These are phyloP conservation scores for Yueomyces sp. DNA, from an alignment of 805 yeast species.

Conservation along the genomic window DNA sequence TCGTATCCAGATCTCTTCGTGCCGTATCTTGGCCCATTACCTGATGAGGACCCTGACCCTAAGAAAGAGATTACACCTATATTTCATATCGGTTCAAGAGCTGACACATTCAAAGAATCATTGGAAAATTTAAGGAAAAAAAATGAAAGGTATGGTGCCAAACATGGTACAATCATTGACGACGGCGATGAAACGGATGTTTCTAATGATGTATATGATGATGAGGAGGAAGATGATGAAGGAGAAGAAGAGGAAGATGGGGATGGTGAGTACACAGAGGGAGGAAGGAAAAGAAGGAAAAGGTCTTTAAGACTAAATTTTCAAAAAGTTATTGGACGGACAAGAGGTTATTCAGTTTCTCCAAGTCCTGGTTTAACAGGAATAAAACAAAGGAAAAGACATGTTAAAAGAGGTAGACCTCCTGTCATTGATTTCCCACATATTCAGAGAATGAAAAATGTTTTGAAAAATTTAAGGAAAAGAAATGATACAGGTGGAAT, in stretches of 20 bases:
- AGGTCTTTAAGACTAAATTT: neutral
- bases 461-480: slow-evolving; percentile 69
- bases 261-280: neutral
- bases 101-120: neutral
- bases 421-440: slow-evolving; percentile 31
- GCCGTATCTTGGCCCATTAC: slow-evolving; percentile 55
- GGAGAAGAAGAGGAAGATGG: neutral
- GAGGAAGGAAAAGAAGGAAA: neutral
- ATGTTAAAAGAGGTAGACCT: slow-evolving; percentile 25
- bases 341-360: neutral
- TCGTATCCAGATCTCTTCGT: slow-evolving; percentile 24
- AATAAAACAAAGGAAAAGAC: slow-evolving; percentile 8
- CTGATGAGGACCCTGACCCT: slow-evolving; percentile 26
- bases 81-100: neutral
- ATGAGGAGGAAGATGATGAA: neutral
- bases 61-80: neutral
- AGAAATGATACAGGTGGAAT: slow-evolving; percentile 42
- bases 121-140: neutral
- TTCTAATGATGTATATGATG: neutral
- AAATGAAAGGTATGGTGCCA: neutral
- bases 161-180: neutral
- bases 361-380: slow-evolving; percentile 1
- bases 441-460: slow-evolving; percentile 81
- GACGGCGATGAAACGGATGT: neutral
- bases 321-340: neutral